Conservation (phyloP, 108 stramenopile genomes). For the Stephanodiscus triporus region DNA sequence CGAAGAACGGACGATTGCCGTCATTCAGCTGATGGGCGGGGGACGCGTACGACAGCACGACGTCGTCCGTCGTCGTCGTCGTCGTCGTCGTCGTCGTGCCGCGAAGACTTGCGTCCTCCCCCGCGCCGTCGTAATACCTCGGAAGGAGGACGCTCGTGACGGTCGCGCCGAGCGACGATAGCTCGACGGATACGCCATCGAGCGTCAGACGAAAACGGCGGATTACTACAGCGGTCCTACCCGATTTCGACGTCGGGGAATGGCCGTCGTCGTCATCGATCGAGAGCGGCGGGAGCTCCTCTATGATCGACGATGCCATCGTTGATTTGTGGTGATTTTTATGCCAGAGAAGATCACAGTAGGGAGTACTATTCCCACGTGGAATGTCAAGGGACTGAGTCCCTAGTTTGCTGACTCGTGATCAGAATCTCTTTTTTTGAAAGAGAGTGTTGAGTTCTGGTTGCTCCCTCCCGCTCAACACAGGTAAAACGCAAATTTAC, state of each 20-base stretch:
- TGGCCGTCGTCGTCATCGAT: not conserved
- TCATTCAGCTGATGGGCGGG: slow-evolving; percentile 41
- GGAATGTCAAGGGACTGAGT: too few species aligned
- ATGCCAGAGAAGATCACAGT: too few species aligned
- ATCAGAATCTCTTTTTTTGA: too few species aligned
- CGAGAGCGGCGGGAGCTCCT: slow-evolving; percentile 23
- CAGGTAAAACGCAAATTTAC: too few species aligned
- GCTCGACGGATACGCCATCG: slow-evolving; percentile 43
- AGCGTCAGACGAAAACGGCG: slow-evolving; percentile 34
- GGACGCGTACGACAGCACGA: slow-evolving; percentile 70
- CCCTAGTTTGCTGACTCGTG: too few species aligned
- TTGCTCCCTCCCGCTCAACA: too few species aligned
- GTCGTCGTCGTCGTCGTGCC: not conserved
- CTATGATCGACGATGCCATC: not conserved
- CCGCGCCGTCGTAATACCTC: not conserved
- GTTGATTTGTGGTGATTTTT: too few species aligned
- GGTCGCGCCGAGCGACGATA: slow-evolving; percentile 60
- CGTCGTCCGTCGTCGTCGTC: slow-evolving; percentile 37
- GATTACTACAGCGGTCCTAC: not conserved
- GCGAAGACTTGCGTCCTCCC: too few species aligned
- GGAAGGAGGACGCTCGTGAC: slow-evolving; percentile 57
- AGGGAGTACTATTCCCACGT: too few species aligned
- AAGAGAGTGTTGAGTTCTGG: too few species aligned
- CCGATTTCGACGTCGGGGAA: not conserved
- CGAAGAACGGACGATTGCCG: slow-evolving; percentile 69